Evolutionary conservation across 179 eudicot genomes (phyloP).

Genomic region (Silene vulgaris): DNA sequence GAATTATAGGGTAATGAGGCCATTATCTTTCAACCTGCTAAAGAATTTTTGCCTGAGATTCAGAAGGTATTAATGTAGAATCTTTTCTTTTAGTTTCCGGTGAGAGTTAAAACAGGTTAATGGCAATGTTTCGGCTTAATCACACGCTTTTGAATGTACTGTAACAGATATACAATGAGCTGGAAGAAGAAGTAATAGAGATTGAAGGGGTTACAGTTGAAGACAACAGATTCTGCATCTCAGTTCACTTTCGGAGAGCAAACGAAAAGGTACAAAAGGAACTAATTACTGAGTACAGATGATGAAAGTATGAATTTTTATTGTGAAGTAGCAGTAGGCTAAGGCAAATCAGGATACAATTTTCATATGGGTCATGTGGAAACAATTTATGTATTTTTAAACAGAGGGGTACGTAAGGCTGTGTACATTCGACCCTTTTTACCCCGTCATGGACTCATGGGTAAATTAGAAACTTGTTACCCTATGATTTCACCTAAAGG

Average conservation of each 20-base stretch:
- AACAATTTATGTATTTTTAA: too few relatives aligned
- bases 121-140: background rate
- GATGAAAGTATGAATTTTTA: too few relatives aligned
- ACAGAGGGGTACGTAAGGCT: too few relatives aligned
- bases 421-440: background rate
- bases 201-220: constrained; percentile 63
- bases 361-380: too few relatives aligned
- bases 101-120: too few relatives aligned
- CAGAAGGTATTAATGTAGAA: constrained; percentile 39
- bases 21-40: constrained; percentile 77
- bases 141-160: background rate
- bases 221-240: constrained; percentile 78
- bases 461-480: too few relatives aligned
- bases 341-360: too few relatives aligned
- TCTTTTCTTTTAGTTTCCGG: too few relatives aligned
- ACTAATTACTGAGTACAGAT: background rate
- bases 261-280: constrained; percentile 38
- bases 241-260: constrained; percentile 80
- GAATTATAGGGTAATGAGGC: constrained; percentile 52
- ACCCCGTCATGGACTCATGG: too few relatives aligned
- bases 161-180: constrained; percentile 49
- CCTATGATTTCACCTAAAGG: background rate
- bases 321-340: too few relatives aligned
- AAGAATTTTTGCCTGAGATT: constrained; percentile 69
- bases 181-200: constrained; percentile 39